Base-by-base conservation (phyloP, 176 grass and related monocot genomes). In the Eleusine coracana region DNA sequence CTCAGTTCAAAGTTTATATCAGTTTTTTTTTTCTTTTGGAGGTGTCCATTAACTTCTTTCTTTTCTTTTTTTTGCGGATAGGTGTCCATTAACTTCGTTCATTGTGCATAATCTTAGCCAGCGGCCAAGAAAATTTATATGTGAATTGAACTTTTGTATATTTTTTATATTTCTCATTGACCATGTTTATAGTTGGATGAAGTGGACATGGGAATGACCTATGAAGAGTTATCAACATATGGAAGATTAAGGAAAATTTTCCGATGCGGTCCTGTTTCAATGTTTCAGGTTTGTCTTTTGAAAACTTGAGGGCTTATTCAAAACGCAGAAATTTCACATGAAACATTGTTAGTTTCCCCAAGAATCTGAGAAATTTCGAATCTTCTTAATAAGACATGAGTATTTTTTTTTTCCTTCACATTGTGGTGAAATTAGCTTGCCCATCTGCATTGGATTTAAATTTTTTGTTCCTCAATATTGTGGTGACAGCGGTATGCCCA, bases 161-260 rank as follows among this genome's bases (percentile, higher is more conserved):
- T 80, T 54, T 59, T 79, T 10, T 13, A 21, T 89, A 55, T 71
- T 71, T 74, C 61, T 40, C 6, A 71, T 86, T 70, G 27, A 82
- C n/a, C 15, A 68, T 88, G 52, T 79, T 80, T 85, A 4, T 91
- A 98, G 96, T 85, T 98, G 79, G 96, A 98, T 93, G 96, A 98
- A 87, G 87, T 98, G 50, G 96, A 98, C 81, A 98, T 98, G 96
- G 96, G 96, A 81, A 98, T 98, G 96, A 95, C 96, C 20, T 98
- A 98, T 18, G 92, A 98, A 76, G 96, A 98, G 66, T 82, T 98
- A 75, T 98, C 96, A 10, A 83, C 90, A 70, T 98, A 98, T 85
- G 96, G 96, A 69, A 93, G 96, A 83, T 76, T 98, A 39, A 93
- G 96, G 69, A 98, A 98, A 88, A 98, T 98, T 89, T 98, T 98